A percentile compares a stretch with the other conserved stretches of the same genome.
These are phyloP conservation scores for Teunomyces lycoperdinae DNA, from an alignment of 805 yeast species.

Conservation along the genomic window DNA sequence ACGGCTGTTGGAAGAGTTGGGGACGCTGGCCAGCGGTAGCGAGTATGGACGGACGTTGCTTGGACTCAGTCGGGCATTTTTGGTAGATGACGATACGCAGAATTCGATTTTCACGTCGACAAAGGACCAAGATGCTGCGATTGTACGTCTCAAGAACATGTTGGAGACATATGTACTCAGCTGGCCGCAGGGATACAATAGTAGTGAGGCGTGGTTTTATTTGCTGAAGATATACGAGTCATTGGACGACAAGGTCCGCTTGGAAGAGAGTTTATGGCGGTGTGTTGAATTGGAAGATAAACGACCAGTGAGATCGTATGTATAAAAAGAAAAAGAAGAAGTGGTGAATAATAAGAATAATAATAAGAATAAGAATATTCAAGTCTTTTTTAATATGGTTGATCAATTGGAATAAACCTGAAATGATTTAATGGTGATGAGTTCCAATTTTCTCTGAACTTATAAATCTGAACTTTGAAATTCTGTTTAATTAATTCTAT, in stretches of 20 bases:
- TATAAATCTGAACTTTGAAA: too few relatives aligned
- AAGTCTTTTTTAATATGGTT: too few relatives aligned
- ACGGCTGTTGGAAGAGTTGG: constrained; percentile 48
- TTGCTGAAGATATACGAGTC: constrained; percentile 61
- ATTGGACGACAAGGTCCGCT: constrained; percentile 47
- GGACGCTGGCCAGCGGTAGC: constrained; percentile 20
- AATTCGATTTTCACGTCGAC: constrained; percentile 48
- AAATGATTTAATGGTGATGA: too few relatives aligned
- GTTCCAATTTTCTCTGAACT: too few relatives aligned
- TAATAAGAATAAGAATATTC: too few relatives aligned
- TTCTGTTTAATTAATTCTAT: too few relatives aligned
- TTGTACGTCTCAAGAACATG: constrained; percentile 51
- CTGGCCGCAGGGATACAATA: constrained; percentile 41
- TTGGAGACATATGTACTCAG: constrained; percentile 36
- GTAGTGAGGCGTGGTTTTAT: constrained; percentile 66
- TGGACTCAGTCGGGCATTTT: constrained; percentile 52
- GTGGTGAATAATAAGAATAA: too few relatives aligned
- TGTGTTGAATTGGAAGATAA: constrained; percentile 62
- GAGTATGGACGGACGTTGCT: constrained; percentile 50
- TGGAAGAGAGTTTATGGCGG: constrained; percentile 54
- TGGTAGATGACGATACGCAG: constrained; percentile 36
- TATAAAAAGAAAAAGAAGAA: too few relatives aligned
- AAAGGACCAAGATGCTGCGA: constrained; percentile 58
- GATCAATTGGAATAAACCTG: too few relatives aligned
- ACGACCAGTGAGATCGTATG: constrained; percentile 47